Evolutionary conservation across 73 alveolate genomes (phyloP).

Genomic region (Chromera velia): DNA sequence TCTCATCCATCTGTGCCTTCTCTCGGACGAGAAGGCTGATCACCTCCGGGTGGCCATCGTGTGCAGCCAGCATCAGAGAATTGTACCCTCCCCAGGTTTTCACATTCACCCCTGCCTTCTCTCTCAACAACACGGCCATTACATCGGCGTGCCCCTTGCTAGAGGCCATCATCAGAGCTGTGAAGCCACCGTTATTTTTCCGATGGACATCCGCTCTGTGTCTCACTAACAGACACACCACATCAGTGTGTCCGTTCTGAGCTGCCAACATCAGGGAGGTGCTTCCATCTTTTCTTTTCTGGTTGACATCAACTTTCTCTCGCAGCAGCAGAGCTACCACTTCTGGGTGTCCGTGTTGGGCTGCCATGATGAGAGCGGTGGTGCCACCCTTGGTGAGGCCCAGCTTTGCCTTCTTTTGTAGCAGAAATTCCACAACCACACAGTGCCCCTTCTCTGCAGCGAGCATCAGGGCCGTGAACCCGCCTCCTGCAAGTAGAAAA

Average conservation of each 20-base stretch:
- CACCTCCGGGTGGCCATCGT: background rate
- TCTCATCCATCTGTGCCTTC: background rate
- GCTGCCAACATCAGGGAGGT: background rate
- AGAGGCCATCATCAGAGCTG: conserved; percentile 7
- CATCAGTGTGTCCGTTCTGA: background rate
- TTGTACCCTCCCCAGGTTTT: background rate
- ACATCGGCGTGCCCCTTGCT: background rate
- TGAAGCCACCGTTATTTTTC: background rate
- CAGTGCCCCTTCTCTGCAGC: background rate
- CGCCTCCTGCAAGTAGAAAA: too few species aligned
- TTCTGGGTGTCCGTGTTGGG: background rate
- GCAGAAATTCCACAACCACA: background rate
- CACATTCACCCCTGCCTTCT: background rate
- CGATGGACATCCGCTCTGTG: background rate
- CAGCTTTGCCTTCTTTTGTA: background rate
- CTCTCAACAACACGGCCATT: background rate
- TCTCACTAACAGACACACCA: background rate
- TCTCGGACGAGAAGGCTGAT: background rate
- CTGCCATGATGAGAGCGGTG: background rate
- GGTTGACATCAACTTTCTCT: background rate
- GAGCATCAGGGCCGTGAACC: background rate
- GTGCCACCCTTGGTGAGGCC: background rate
- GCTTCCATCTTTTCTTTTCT: background rate
- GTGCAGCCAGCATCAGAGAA: background rate
- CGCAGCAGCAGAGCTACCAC: background rate